Evolutionary conservation across 306 rosid genomes (phyloP).

Genomic region (Glycine tomentella): DNA sequence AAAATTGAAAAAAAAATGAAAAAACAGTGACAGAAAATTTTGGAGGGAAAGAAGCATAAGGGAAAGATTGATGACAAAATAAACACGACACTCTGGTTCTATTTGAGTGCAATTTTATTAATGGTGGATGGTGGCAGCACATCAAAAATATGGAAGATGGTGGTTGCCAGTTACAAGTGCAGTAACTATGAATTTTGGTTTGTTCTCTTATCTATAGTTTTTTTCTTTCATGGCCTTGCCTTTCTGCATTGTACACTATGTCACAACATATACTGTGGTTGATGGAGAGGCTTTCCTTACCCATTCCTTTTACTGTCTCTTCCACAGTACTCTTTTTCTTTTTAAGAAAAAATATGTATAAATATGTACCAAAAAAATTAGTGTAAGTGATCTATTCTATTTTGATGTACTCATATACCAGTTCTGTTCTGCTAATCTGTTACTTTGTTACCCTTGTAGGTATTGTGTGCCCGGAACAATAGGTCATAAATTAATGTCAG

Average conservation of each 20-base stretch:
- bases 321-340: background rate
- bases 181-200: too few species aligned
- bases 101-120: background rate
- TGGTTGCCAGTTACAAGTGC: background rate
- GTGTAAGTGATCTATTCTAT: background rate
- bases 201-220: background rate
- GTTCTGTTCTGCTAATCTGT: conserved; percentile 4
- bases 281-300: conserved; percentile 11
- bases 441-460: conserved; percentile 53
- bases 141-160: background rate
- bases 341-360: background rate
- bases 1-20: background rate
- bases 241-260: background rate
- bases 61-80: background rate
- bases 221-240: background rate
- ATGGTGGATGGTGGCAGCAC: background rate
- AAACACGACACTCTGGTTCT: background rate
- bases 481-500: conserved; percentile 87
- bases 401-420: background rate
- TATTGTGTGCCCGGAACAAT: conserved; percentile 86
- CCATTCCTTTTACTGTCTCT: conserved; percentile 24
- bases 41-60: background rate
- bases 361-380: too few species aligned
- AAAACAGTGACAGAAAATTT: background rate
- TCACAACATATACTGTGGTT: background rate